A percentile compares a stretch with the other conserved stretches of the same genome.
Evolutionary conservation across 2,329 filamentous ascomycete genomes (phyloP).

Genomic region (Zymoseptoria ardabiliae): DNA sequence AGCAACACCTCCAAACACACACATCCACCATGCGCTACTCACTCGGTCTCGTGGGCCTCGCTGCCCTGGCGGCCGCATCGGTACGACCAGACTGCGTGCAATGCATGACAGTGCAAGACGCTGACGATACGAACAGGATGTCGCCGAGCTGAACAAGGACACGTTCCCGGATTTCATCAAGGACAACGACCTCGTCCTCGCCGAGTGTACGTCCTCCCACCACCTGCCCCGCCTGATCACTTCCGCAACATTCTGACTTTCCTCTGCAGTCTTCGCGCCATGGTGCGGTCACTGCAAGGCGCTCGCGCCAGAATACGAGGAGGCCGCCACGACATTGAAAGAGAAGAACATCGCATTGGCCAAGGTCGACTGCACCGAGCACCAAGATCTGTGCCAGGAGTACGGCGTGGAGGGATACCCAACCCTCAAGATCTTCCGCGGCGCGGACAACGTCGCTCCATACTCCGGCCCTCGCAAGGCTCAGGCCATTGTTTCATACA

Average conservation of each 20-base stretch:
- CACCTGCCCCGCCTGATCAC: not conserved
- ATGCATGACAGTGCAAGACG: not conserved
- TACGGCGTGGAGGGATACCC: conserved; percentile 96
- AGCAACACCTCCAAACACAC: not conserved
- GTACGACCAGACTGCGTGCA: not conserved
- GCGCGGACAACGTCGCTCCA: conserved; percentile 68
- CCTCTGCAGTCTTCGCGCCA: conserved; percentile 70
- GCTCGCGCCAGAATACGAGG: conserved; percentile 85
- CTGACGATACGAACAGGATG: conserved; percentile 52
- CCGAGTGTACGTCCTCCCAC: conserved; percentile 65
- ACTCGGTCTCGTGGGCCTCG: conserved; percentile 42
- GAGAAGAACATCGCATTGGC: conserved; percentile 78
- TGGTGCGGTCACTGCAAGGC: conserved; percentile 99
- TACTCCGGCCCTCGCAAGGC: conserved; percentile 90
- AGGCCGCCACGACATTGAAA: conserved; percentile 75
- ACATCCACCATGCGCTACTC: conserved; percentile 22
- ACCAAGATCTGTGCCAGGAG: conserved; percentile 81
- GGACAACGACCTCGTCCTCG: conserved; percentile 79
- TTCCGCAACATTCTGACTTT: not conserved
- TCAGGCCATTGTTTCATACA: conserved; percentile 70
- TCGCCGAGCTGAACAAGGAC: conserved; percentile 75
- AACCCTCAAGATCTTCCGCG: conserved; percentile 98
- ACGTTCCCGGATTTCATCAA: conserved; percentile 82
- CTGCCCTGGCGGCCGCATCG: conserved; percentile 55
- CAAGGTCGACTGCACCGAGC: conserved; percentile 93